A percentile compares a stretch with the other conserved stretches of the same genome.
Conservation (phyloP, 2,329 filamentous ascomycete species). For the Aureobasidium mangrovei region DNA sequence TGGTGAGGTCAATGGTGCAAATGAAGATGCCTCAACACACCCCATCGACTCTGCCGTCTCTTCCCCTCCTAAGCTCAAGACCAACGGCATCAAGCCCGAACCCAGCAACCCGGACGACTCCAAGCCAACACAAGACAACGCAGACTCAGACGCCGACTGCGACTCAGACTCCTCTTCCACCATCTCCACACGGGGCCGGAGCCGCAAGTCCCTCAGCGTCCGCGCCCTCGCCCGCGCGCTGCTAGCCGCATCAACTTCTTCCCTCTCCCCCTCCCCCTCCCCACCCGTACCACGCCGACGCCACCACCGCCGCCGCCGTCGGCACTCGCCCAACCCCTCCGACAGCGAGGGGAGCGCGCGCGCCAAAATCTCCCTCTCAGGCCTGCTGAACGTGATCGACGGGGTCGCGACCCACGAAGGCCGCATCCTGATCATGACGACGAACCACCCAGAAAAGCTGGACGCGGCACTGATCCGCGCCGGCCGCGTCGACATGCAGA, state of each 20-base stretch:
- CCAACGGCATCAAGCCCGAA: background rate
- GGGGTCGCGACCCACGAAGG: conserved; percentile 73
- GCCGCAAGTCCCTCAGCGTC: background rate
- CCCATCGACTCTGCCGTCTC: too few species aligned
- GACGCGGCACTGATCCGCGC: conserved; percentile 67
- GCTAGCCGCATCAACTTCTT: background rate
- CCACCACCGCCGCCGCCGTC: background rate
- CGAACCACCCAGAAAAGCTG: conserved; percentile 62
- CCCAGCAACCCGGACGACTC: background rate
- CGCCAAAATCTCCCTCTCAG: conserved; percentile 61
- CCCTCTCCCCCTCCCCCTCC: background rate
- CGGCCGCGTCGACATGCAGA: conserved; percentile 60
- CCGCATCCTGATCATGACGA: conserved; percentile 73
- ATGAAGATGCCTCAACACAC: too few species aligned
- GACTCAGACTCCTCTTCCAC: background rate
- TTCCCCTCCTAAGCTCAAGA: background rate
- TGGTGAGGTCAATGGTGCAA: too few species aligned
- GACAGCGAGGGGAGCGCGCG: conserved; percentile 15
- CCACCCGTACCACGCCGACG: background rate
- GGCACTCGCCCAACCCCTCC: background rate
- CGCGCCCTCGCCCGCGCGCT: conserved; percentile 9
- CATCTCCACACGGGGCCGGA: background rate
- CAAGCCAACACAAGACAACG: background rate
- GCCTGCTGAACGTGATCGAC: conserved; percentile 75
- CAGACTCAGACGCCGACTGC: background rate